Evolutionary conservation across 2,329 filamentous ascomycete genomes (phyloP).

Genomic region (Chaetomium strumarium): DNA sequence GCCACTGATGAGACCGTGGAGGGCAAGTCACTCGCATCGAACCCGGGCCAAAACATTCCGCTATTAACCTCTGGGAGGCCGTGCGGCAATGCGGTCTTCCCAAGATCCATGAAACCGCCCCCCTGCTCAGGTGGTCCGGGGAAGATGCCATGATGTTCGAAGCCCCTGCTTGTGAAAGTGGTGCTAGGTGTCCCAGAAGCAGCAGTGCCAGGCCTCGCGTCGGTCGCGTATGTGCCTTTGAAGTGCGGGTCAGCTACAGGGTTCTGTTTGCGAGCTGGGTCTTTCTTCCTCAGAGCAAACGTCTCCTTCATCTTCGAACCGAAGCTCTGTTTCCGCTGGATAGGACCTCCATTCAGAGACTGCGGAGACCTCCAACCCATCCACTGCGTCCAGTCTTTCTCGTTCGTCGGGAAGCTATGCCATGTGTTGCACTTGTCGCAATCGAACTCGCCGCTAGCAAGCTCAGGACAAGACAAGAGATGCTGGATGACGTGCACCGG

Average conservation of each 20-base stretch:
- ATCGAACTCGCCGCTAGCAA: slow-evolving; percentile 26
- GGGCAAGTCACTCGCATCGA: slow-evolving; percentile 17
- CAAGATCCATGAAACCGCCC: slow-evolving; percentile 6
- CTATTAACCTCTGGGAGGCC: slow-evolving; percentile 16
- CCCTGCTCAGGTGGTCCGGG: slow-evolving; percentile 9
- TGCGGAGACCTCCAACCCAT: slow-evolving; percentile 23
- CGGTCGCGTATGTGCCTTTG: slow-evolving; percentile 6
- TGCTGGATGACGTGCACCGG: slow-evolving; percentile 27
- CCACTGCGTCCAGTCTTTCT: slow-evolving; percentile 29
- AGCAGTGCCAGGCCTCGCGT: slow-evolving; percentile 18
- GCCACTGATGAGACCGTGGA: slow-evolving; percentile 22
- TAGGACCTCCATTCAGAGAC: slow-evolving; percentile 6
- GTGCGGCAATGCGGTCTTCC: slow-evolving; percentile 12
- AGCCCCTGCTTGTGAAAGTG: slow-evolving; percentile 7
- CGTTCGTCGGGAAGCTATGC: slow-evolving; percentile 28
- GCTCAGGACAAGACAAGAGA: slow-evolving; percentile 26
- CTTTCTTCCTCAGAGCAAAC: slow-evolving; percentile 19
- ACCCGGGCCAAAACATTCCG: slow-evolving; percentile 20
- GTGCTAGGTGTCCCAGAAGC: slow-evolving; percentile 16
- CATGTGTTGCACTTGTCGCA: slow-evolving; percentile 27
- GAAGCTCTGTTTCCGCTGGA: slow-evolving; percentile 25
- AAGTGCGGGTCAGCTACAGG: slow-evolving; percentile 11
- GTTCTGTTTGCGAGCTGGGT: slow-evolving; percentile 15
- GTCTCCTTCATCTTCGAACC: slow-evolving; percentile 26
- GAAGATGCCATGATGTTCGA: slow-evolving; percentile 12